Evolutionary conservation across 129 eudicot species (phyloP).

Genomic region (Helianthus tuberosus): DNA sequence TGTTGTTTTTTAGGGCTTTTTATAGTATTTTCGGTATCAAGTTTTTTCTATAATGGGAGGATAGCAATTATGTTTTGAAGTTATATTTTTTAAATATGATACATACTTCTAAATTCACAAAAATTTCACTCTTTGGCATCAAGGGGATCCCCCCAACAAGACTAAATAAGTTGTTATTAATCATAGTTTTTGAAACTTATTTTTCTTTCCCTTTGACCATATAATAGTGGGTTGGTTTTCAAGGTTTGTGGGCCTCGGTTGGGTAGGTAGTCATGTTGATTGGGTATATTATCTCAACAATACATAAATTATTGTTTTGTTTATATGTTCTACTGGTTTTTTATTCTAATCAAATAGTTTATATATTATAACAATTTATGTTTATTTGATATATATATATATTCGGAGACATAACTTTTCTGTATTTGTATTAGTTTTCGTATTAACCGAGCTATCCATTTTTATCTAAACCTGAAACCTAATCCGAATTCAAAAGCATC

Average conservation of each 20-base stretch:
- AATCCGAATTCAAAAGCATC: too few species aligned
- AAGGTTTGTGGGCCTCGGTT: conserved; percentile 7
- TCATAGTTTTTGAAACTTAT: not conserved
- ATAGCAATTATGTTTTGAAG: not conserved
- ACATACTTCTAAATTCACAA: not conserved
- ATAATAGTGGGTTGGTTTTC: not conserved
- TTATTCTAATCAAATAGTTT: not conserved
- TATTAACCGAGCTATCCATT: too few species aligned
- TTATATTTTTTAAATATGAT: not conserved
- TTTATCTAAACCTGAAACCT: too few species aligned
- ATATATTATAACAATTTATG: too few species aligned
- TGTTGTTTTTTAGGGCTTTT: not conserved
- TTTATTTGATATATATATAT: not conserved
- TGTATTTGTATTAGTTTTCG: not conserved
- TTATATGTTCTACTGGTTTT: not conserved
- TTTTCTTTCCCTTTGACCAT: not conserved
- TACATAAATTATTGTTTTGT: not conserved
- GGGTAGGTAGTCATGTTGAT: conserved; percentile 15
- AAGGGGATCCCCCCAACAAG: not conserved
- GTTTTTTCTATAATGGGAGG: not conserved
- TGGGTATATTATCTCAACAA: conserved; percentile 7
- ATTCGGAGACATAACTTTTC: not conserved
- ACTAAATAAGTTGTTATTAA: not conserved
- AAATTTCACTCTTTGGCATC: not conserved
- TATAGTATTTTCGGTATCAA: not conserved